Evolutionary conservation across 257 asterid genomes (phyloP).

Genomic region (Echites panduratus): DNA sequence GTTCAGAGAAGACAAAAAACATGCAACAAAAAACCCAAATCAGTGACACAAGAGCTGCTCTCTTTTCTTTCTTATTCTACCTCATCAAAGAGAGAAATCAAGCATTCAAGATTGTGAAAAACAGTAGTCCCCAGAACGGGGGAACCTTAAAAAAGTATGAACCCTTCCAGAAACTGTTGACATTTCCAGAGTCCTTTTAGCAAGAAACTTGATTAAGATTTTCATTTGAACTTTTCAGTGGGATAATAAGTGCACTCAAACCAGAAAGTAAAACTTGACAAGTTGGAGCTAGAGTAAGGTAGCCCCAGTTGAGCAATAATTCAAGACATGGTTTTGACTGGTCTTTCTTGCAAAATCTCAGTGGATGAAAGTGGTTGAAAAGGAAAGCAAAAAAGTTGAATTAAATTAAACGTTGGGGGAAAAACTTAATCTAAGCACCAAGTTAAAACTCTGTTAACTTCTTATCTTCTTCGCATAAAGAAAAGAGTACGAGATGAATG

Average conservation of each 20-base stretch:
- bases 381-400: slow-evolving; percentile 1
- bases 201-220: neutral
- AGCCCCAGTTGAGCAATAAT: slow-evolving; percentile 27
- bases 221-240: slow-evolving; percentile 8
- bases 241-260: neutral
- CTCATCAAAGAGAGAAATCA: slow-evolving; percentile 17
- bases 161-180: slow-evolving; percentile 18
- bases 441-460: too few species aligned
- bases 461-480: too few species aligned
- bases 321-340: slow-evolving; percentile 38
- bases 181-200: neutral
- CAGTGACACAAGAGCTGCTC: neutral
- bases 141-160: neutral
- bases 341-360: slow-evolving; percentile 33
- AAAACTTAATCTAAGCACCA: too few species aligned
- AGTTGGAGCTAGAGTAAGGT: slow-evolving; percentile 18
- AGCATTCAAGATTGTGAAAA: neutral
- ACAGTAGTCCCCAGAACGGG: slow-evolving; percentile 1
- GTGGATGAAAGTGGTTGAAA: slow-evolving; percentile 59
- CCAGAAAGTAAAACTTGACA: slow-evolving; percentile 36
- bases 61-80: slow-evolving; percentile 16
- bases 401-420: too few species aligned
- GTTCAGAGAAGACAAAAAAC: slow-evolving; percentile 23
- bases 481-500: too few species aligned
- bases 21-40: slow-evolving; percentile 4